phyloP scores from a whole-genome alignment of 2,329 filamentous ascomycete species.

The Macrophomina tecta region DNA sequence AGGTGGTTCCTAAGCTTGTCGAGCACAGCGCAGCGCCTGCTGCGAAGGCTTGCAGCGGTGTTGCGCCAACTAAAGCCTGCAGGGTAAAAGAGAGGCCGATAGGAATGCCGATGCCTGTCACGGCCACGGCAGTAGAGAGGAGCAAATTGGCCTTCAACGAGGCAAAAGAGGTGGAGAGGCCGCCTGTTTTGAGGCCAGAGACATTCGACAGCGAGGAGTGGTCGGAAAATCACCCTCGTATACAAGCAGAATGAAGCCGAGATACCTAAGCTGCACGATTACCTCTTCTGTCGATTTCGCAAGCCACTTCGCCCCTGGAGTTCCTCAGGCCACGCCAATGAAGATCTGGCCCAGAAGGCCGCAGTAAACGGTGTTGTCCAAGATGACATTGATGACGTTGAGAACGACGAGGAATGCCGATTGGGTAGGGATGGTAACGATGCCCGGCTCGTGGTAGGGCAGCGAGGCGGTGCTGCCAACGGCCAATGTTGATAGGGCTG shows the following conservation, averaged over 20 bases:
- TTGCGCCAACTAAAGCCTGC: constrained; percentile 55
- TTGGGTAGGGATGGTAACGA: constrained; percentile 64
- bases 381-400: constrained; percentile 62
- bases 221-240: constrained; percentile 63
- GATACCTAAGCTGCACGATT: constrained; percentile 71
- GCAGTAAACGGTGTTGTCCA: constrained; percentile 69
- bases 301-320: constrained; percentile 68
- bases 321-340: constrained; percentile 73
- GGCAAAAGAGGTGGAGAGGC: constrained; percentile 61
- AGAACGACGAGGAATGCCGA: constrained; percentile 68
- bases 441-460: constrained; percentile 68
- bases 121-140: constrained; percentile 67
- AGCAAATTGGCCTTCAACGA: constrained; percentile 65
- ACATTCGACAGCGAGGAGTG: not conserved
- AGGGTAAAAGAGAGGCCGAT: constrained; percentile 71
- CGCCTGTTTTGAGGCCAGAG: constrained; percentile 50
- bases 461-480: constrained; percentile 38
- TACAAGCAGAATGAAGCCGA: constrained; percentile 74
- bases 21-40: constrained; percentile 76
- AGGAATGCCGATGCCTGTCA: constrained; percentile 68
- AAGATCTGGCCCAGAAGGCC: constrained; percentile 75
- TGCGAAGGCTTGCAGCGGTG: constrained; percentile 69
- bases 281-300: constrained; percentile 57
- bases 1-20: constrained; percentile 75
- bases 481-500: constrained; percentile 14